phyloP scores from a whole-genome alignment of 2,329 filamentous ascomycete genomes.

The Simplicillium sp. region DNA sequence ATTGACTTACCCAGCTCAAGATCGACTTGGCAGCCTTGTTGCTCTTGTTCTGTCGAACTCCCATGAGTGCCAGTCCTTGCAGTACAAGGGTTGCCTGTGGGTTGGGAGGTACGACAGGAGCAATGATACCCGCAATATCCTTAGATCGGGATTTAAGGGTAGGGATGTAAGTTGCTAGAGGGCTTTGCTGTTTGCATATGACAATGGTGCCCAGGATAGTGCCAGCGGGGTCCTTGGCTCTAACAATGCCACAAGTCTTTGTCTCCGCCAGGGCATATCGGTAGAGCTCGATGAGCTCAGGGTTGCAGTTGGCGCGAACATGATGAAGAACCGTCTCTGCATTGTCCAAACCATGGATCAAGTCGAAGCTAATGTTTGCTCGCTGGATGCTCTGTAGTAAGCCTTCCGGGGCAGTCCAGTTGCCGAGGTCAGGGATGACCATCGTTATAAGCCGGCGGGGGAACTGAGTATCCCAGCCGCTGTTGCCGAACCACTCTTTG shows the following conservation, averaged over 20 bases:
- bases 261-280: slow-evolving; percentile 62
- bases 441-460: slow-evolving; percentile 54
- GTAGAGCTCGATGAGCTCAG: slow-evolving; percentile 74
- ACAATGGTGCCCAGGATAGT: slow-evolving; percentile 72
- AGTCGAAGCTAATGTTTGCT: slow-evolving; percentile 69
- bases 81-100: slow-evolving; percentile 59
- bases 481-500: slow-evolving; percentile 77
- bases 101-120: slow-evolving; percentile 63
- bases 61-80: slow-evolving; percentile 72
- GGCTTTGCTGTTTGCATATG: slow-evolving; percentile 62
- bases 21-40: slow-evolving; percentile 65
- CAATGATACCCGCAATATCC: slow-evolving; percentile 65
- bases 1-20: slow-evolving; percentile 64
- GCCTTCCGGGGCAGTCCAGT: slow-evolving; percentile 69
- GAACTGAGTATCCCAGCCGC: slow-evolving; percentile 73
- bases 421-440: slow-evolving; percentile 60
- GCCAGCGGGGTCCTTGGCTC: slow-evolving; percentile 60
- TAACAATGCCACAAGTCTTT: slow-evolving; percentile 69
- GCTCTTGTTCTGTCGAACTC: slow-evolving; percentile 72
- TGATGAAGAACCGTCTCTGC: slow-evolving; percentile 65
- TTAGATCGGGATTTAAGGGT: slow-evolving; percentile 51
- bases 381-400: slow-evolving; percentile 64
- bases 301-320: slow-evolving; percentile 63
- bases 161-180: slow-evolving; percentile 61
- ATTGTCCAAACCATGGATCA: slow-evolving; percentile 73